Conservation (phyloP, 106 monocot species). For the Dendrobium huoshanense region DNA sequence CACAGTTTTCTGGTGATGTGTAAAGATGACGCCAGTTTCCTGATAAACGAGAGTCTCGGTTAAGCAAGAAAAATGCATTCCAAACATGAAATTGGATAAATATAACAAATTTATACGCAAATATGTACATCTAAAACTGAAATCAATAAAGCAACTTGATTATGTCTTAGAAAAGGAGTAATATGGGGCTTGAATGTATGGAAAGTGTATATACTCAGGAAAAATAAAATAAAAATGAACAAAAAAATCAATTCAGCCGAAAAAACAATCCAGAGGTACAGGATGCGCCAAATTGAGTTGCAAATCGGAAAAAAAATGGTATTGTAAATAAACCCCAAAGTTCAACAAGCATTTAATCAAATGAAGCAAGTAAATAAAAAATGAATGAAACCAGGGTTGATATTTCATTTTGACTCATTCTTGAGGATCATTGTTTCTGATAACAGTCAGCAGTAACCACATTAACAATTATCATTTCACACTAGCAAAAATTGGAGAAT, state of each 20-base stretch:
- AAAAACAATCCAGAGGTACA: not conserved
- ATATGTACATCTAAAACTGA: not conserved
- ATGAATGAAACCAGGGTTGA: too few species aligned
- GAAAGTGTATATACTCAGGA: not conserved
- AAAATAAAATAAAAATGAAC: not conserved
- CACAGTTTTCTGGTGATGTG: constrained; percentile 96
- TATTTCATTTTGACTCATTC: too few species aligned
- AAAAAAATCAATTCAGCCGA: not conserved
- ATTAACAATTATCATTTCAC: too few species aligned
- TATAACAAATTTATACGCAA: not conserved
- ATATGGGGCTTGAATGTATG: not conserved
- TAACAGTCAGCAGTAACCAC: too few species aligned
- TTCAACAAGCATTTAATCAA: not conserved
- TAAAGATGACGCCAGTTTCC: constrained; percentile 87
- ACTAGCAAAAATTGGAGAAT: too few species aligned
- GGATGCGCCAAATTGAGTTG: not conserved
- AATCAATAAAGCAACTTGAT: not conserved
- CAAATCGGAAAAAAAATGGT: not conserved
- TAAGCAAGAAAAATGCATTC: constrained; percentile 1
- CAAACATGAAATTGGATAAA: not conserved
- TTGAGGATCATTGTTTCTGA: too few species aligned
- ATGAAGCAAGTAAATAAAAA: too few species aligned
- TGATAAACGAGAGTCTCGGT: constrained; percentile 18
- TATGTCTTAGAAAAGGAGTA: not conserved
- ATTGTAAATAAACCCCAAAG: not conserved